phyloP scores from a whole-genome alignment of 1,139 yeast genomes.

The Suzukiozyma palmioleophila region DNA sequence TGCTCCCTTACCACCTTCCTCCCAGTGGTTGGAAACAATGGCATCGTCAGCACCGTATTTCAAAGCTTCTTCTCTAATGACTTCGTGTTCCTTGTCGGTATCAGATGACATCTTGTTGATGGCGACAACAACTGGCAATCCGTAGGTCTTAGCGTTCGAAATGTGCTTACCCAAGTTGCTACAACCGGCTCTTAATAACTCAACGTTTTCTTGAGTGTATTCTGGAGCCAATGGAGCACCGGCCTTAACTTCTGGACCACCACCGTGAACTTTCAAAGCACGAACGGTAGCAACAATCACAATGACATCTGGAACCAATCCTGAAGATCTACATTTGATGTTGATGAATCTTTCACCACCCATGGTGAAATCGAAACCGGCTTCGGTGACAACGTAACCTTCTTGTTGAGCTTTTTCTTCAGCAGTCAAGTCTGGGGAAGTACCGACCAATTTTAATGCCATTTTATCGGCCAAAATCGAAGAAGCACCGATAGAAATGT shows the following conservation, averaged over 20 bases:
- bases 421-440: constrained; percentile 41
- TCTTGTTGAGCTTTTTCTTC: constrained; percentile 57
- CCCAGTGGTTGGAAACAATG: constrained; percentile 96
- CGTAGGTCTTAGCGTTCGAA: constrained; percentile 77
- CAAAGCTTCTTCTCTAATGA: constrained; percentile 77
- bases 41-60: constrained; percentile 97
- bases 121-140: constrained; percentile 94
- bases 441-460: constrained; percentile 91
- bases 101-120: constrained; percentile 90
- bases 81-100: constrained; percentile 76
- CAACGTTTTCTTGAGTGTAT: constrained; percentile 82
- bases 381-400: constrained; percentile 95
- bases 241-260: constrained; percentile 97
- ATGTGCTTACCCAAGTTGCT: constrained; percentile 91
- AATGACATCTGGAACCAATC: constrained; percentile 85
- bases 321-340: constrained; percentile 93
- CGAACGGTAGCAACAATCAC: constrained; percentile 97
- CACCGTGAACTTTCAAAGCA: constrained; percentile 96
- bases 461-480: constrained; percentile 93
- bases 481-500: constrained; percentile 94
- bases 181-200: constrained; percentile 78
- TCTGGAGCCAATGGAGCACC: constrained; percentile 88
- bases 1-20: constrained; percentile 96
- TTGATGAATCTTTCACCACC: constrained; percentile 98
- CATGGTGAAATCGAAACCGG: constrained; percentile 98